A percentile compares a stretch with the other conserved stretches of the same genome.
Conservation (phyloP, 495 filamentous ascomycete species). For the Ascobolus immersus region DNA sequence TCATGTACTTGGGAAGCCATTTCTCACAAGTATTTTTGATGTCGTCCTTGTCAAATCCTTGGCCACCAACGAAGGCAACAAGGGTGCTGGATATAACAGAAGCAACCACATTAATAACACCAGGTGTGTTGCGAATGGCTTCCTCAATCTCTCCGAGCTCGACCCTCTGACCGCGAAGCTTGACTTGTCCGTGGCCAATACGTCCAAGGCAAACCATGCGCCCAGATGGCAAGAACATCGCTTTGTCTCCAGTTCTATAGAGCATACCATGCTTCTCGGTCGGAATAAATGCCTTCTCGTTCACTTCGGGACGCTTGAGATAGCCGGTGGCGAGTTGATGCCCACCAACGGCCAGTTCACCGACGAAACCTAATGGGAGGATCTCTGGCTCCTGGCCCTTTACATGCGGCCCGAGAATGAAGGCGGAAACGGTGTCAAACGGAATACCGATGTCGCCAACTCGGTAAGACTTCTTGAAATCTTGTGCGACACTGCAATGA, state of each 20-base stretch:
- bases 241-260: conserved; percentile 73
- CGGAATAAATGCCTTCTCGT: conserved; percentile 35
- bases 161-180: conserved; percentile 54
- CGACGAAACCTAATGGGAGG: conserved; percentile 38
- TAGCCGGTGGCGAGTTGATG: conserved; percentile 56
- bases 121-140: conserved; percentile 28
- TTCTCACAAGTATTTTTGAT: conserved; percentile 27
- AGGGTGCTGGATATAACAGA: conserved; percentile 33
- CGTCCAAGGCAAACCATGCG: conserved; percentile 61
- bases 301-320: conserved; percentile 59
- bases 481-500: conserved; percentile 36
- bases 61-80: conserved; percentile 38
- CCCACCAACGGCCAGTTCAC: conserved; percentile 67
- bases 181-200: conserved; percentile 52
- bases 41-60: conserved; percentile 12
- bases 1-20: conserved; percentile 57
- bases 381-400: conserved; percentile 19
- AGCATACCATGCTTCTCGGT: conserved; percentile 24
- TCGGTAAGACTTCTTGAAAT: conserved; percentile 22
- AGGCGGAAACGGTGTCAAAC: conserved; percentile 50
- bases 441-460: conserved; percentile 45
- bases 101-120: conserved; percentile 29
- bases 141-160: conserved; percentile 69
- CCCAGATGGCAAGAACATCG: conserved; percentile 38
- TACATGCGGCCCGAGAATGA: conserved; percentile 27